Percentiles rank a stretch among this genome's conserved stretches.
Conservation (phyloP, 75 land plant species). For the Pinus tabuliformis region DNA sequence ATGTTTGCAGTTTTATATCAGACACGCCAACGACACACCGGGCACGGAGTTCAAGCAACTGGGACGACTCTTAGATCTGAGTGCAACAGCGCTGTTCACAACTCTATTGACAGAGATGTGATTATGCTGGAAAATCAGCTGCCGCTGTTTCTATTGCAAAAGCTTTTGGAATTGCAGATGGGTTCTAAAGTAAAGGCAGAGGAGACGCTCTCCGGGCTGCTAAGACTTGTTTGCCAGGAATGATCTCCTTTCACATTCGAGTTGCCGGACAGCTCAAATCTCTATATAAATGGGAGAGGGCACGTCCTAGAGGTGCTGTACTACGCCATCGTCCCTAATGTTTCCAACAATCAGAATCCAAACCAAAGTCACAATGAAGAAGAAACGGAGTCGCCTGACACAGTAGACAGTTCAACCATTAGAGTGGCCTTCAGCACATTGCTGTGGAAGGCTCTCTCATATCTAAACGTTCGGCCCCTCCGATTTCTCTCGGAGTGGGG, state of each 20-base stretch:
- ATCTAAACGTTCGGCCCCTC: neutral
- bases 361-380: neutral
- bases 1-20: neutral
- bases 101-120: neutral
- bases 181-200: neutral
- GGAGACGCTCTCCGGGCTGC: neutral
- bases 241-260: neutral
- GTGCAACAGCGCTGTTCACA: neutral
- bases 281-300: neutral
- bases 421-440: neutral
- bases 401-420: neutral
- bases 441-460: neutral
- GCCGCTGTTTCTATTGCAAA: neutral
- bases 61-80: neutral
- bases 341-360: neutral
- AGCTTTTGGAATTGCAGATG: conserved; percentile 15
- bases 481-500: neutral
- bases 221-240: neutral
- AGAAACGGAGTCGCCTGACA: neutral
- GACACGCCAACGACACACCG: neutral
- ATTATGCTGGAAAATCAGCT: conserved; percentile 1
- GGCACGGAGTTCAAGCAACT: neutral
- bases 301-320: neutral
- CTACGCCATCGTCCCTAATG: neutral
- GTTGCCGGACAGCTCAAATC: neutral